A percentile compares a stretch with the other conserved stretches of the same genome.
These are phyloP conservation scores for Pseudonectria foliicola DNA, from an alignment of 2,329 filamentous ascomycete species.

Conservation along the genomic window DNA sequence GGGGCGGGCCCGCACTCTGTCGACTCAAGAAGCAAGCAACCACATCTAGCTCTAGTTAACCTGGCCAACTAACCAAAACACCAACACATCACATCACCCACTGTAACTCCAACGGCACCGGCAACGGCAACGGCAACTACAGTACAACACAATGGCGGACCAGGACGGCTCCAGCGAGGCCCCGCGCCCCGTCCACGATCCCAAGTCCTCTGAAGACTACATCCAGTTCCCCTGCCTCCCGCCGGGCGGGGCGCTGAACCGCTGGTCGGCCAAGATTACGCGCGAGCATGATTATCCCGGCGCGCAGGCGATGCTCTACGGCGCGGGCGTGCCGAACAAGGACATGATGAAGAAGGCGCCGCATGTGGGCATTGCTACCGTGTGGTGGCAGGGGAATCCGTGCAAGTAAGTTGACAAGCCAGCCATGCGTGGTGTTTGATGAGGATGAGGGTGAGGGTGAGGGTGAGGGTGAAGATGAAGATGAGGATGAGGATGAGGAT, in stretches of 20 bases:
- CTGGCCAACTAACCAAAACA: no score
- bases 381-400: slow-evolving; percentile 97
- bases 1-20: no score
- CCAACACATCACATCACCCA: no score
- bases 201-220: slow-evolving; percentile 45
- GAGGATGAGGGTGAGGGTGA: no score
- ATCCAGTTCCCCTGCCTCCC: slow-evolving; percentile 46
- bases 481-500: no score
- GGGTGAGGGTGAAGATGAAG: no score
- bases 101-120: no score
- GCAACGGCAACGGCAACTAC: no score
- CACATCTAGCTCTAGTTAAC: not conserved
- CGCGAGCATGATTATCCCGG: slow-evolving; percentile 84
- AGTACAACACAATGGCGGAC: slow-evolving; percentile 23
- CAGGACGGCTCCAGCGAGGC: slow-evolving; percentile 11
- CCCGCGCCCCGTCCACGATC: slow-evolving; percentile 24
- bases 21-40: no score
- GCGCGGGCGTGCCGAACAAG: slow-evolving; percentile 75
- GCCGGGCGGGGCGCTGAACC: slow-evolving; percentile 59
- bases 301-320: slow-evolving; percentile 94
- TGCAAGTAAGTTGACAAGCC: slow-evolving; percentile 81
- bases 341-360: slow-evolving; percentile 84
- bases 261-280: slow-evolving; percentile 78
- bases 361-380: slow-evolving; percentile 82
- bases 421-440: no score